phyloP scores from a whole-genome alignment of 2,329 filamentous ascomycete genomes.

The Penicillium hordei region DNA sequence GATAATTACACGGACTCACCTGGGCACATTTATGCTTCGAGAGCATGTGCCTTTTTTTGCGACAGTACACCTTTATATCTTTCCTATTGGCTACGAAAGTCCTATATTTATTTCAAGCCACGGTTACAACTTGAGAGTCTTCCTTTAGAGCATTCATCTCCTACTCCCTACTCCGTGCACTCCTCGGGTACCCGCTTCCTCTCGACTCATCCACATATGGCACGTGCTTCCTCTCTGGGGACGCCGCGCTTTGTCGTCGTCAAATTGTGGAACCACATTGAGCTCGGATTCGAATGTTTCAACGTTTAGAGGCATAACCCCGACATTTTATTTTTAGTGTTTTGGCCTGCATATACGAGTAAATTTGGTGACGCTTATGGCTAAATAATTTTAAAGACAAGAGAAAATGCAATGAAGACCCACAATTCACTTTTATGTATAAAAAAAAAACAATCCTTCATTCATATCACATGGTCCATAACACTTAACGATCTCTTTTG shows the following conservation, averaged over 20 bases:
- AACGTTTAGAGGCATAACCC: too few relatives aligned
- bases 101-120: background rate
- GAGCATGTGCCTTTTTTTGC: background rate
- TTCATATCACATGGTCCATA: slow-evolving; percentile 4
- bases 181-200: background rate
- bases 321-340: too few relatives aligned
- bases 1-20: background rate
- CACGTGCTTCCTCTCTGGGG: background rate
- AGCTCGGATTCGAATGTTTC: background rate
- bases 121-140: background rate
- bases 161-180: background rate
- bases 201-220: background rate
- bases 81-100: background rate
- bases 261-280: background rate
- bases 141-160: background rate
- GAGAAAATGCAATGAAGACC: background rate
- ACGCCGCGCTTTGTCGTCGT: background rate
- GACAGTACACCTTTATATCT: background rate
- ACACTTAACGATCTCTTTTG: background rate
- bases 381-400: background rate
- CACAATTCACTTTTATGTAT: background rate
- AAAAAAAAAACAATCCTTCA: background rate
- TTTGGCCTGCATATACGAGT: too few relatives aligned
- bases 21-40: background rate
- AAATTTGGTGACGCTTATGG: too few relatives aligned